Evolutionary conservation across 208 protist species (phyloP).

Genomic region (Acanthamoeba rhysodes): DNA sequence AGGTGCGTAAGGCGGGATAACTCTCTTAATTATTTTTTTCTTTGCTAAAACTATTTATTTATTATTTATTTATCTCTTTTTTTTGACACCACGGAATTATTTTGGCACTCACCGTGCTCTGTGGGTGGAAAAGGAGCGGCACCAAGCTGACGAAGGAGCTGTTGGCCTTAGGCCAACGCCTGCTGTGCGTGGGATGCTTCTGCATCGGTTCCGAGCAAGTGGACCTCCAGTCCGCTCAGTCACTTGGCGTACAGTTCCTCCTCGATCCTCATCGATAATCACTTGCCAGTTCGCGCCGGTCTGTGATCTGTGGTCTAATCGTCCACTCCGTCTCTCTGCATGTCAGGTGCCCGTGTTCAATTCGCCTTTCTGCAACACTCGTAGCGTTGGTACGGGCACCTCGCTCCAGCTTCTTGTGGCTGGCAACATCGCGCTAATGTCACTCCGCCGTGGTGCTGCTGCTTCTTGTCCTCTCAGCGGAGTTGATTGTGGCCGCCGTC

Average conservation of each 20-base stretch:
- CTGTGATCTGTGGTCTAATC: not conserved
- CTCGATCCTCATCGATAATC: not conserved
- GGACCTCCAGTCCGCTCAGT: slow-evolving; percentile 92
- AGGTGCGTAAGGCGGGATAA: not conserved
- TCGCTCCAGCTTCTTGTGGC: not conserved
- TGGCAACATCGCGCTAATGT: not conserved
- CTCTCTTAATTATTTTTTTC: not conserved
- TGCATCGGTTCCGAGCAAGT: slow-evolving; percentile 97
- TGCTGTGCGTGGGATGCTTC: slow-evolving; percentile 95
- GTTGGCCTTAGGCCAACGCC: slow-evolving; percentile 90
- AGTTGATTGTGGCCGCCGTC: slow-evolving; percentile 95
- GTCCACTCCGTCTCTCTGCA: not conserved
- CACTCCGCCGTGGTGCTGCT: slow-evolving; percentile 33
- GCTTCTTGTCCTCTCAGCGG: slow-evolving; percentile 82
- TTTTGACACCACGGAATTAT: not conserved
- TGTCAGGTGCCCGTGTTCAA: slow-evolving; percentile 95
- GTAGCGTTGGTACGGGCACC: slow-evolving; percentile 91
- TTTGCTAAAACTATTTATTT: not conserved
- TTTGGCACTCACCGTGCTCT: not conserved
- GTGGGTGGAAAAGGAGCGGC: slow-evolving; percentile 90
- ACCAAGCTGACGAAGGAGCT: slow-evolving; percentile 92
- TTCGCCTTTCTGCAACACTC: slow-evolving; percentile 96
- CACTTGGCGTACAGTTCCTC: slow-evolving; percentile 81
- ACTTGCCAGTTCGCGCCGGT: not conserved
- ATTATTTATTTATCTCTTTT: not conserved